Evolutionary conservation across 2,329 filamentous ascomycete genomes (phyloP).

Genomic region (Phialophora chinensis): DNA sequence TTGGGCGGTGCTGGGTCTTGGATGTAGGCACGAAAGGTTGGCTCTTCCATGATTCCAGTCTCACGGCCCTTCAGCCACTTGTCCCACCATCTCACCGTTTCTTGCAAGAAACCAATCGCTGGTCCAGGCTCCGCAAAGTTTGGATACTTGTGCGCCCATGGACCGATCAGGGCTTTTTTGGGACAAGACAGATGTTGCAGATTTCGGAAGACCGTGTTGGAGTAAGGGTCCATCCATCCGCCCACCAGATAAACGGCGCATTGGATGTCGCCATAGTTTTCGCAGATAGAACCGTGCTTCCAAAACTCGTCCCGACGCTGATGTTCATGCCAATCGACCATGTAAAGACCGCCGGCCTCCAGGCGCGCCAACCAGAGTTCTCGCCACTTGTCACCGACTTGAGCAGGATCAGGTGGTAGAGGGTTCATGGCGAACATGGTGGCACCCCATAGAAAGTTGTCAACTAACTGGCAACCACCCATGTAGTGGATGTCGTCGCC

Average conservation of each 20-base stretch:
- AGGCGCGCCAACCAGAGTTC: conserved; percentile 24
- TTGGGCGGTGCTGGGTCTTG: conserved; percentile 22
- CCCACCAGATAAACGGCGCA: conserved; percentile 27
- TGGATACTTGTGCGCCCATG: conserved; percentile 29
- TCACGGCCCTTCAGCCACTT: conserved; percentile 28
- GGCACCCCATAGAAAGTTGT: conserved; percentile 28
- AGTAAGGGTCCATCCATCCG: conserved; percentile 26
- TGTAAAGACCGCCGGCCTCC: conserved; percentile 21
- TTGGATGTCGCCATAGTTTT: conserved; percentile 23
- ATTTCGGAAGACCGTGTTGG: background rate
- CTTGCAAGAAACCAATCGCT: conserved; percentile 27
- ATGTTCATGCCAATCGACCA: too few species aligned
- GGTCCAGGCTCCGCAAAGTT: conserved; percentile 29
- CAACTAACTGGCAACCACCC: conserved; percentile 25
- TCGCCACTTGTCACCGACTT: conserved; percentile 29
- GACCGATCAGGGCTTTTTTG: conserved; percentile 22
- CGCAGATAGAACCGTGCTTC: conserved; percentile 27
- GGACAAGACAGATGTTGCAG: conserved; percentile 22
- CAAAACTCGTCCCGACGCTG: too few species aligned
- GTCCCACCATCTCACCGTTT: conserved; percentile 27
- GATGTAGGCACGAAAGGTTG: conserved; percentile 20
- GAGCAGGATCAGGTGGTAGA: conserved; percentile 23
- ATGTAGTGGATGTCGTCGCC: conserved; percentile 25
- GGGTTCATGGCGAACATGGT: conserved; percentile 31
- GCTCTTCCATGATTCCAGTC: conserved; percentile 26